A percentile compares a stretch with the other conserved stretches of the same genome.
Conservation (phyloP, 768 basidiomycete genomes). For the Crucibulum laeve region DNA sequence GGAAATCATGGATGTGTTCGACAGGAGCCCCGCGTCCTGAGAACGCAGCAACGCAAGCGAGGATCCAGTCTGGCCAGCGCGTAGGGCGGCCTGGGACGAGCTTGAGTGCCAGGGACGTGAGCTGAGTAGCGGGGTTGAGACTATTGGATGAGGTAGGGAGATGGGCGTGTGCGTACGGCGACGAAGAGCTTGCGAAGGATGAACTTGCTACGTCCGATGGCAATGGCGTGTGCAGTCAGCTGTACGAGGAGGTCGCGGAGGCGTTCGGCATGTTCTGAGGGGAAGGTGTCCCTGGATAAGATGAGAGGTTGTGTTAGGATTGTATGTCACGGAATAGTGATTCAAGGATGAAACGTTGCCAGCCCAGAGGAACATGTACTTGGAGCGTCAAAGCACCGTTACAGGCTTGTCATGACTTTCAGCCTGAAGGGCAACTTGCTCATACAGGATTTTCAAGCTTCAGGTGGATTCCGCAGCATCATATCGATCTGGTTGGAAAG, state of each 20-base stretch:
- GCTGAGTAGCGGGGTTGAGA: conserved; percentile 25
- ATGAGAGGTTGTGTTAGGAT: neutral
- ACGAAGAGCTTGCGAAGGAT: conserved; percentile 87
- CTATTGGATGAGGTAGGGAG: conserved; percentile 7
- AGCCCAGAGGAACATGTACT: neutral
- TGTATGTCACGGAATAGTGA: neutral
- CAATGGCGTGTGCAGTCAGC: conserved; percentile 62
- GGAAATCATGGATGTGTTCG: conserved; percentile 66
- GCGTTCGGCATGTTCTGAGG: conserved; percentile 48
- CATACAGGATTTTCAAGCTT: no score
- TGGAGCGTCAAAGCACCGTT: no score
- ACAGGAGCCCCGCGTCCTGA: conserved; percentile 53
- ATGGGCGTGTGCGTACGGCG: conserved; percentile 48
- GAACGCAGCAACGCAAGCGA: conserved; percentile 57
- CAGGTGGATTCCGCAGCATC: no score
- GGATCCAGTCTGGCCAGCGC: conserved; percentile 75
- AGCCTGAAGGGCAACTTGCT: no score
- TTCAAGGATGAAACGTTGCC: neutral
- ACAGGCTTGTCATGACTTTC: no score
- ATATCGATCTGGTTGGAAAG: no score
- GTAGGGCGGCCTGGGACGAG: conserved; percentile 55
- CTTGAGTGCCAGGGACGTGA: conserved; percentile 69
- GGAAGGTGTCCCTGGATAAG: conserved; percentile 65
- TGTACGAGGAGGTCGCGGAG: conserved; percentile 68
- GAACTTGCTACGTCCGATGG: conserved; percentile 55